A percentile compares a stretch with the other conserved stretches of the same genome.
Conservation (phyloP, 2,329 filamentous ascomycete species). For the Aureobasidium sp. region DNA sequence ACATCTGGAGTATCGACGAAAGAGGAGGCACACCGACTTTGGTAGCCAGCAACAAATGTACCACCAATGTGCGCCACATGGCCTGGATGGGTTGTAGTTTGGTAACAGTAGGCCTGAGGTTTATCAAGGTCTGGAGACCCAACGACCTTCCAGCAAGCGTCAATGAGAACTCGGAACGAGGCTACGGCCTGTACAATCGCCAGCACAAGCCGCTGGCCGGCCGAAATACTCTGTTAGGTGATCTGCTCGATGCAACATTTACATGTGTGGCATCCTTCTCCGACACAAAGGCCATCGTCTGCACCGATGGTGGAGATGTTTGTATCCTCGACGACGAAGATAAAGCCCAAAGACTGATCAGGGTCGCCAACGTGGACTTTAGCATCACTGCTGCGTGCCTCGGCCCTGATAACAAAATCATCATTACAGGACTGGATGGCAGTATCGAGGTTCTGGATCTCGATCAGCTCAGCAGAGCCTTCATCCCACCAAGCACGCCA, state of each 20-base stretch:
- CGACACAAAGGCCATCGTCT: slow-evolving; percentile 69
- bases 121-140: slow-evolving; percentile 88
- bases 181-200: slow-evolving; percentile 24
- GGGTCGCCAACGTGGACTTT: slow-evolving; percentile 61
- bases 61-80: slow-evolving; percentile 77
- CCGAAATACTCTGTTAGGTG: slow-evolving; percentile 71
- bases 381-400: slow-evolving; percentile 60
- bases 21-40: slow-evolving; percentile 72
- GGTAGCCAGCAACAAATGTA: slow-evolving; percentile 86
- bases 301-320: slow-evolving; percentile 82
- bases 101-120: slow-evolving; percentile 80
- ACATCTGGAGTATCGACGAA: slow-evolving; percentile 81
- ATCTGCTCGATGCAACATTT: slow-evolving; percentile 77
- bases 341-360: slow-evolving; percentile 62
- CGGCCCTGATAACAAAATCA: slow-evolving; percentile 50
- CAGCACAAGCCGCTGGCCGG: slow-evolving; percentile 67
- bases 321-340: slow-evolving; percentile 76
- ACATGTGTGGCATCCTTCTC: slow-evolving; percentile 68
- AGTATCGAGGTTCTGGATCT: slow-evolving; percentile 42
- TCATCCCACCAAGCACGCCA: background rate
- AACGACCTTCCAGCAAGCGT: slow-evolving; percentile 43
- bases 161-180: slow-evolving; percentile 17
- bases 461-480: slow-evolving; percentile 26
- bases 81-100: slow-evolving; percentile 81
- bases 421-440: slow-evolving; percentile 63